Evolutionary conservation across 225 moss, liverwort and hornwort genomes (phyloP).

Genomic region (Polytrichum commune): DNA sequence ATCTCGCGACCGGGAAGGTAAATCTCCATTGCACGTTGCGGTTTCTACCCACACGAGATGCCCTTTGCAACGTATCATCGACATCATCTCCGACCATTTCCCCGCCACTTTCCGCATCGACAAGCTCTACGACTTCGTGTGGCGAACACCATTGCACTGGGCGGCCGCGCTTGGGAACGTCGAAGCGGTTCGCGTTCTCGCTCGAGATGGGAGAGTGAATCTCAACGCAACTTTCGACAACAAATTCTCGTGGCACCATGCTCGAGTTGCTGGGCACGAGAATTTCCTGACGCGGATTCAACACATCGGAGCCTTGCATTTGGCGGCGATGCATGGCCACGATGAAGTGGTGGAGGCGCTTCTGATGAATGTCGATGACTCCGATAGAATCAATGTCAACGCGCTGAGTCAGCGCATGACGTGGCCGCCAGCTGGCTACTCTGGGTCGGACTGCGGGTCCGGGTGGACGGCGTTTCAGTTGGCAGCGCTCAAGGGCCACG

Average conservation of each 20-base stretch:
- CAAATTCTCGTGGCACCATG: no score
- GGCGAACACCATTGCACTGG: background rate
- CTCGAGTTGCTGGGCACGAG: no score
- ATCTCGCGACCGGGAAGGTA: background rate
- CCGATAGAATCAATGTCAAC: no score
- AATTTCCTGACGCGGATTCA: background rate
- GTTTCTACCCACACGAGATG: background rate
- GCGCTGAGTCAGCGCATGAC: background rate
- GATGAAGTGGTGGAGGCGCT: background rate
- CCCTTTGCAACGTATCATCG: background rate
- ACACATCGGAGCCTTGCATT: background rate
- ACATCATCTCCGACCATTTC: background rate
- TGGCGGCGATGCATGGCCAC: slow-evolving; percentile 1
- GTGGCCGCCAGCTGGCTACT: background rate
- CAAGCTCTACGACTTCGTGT: background rate
- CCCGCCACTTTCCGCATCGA: background rate
- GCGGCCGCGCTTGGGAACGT: background rate
- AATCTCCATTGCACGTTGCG: background rate
- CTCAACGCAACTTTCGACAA: no score
- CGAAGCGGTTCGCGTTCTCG: background rate
- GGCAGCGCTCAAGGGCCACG: background rate
- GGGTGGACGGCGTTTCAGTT: background rate
- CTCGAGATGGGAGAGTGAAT: background rate
- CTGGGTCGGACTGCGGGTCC: background rate
- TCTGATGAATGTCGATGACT: background rate